phyloP scores from a whole-genome alignment of 2,329 filamentous ascomycete species.

The Meredithiella fracta region DNA sequence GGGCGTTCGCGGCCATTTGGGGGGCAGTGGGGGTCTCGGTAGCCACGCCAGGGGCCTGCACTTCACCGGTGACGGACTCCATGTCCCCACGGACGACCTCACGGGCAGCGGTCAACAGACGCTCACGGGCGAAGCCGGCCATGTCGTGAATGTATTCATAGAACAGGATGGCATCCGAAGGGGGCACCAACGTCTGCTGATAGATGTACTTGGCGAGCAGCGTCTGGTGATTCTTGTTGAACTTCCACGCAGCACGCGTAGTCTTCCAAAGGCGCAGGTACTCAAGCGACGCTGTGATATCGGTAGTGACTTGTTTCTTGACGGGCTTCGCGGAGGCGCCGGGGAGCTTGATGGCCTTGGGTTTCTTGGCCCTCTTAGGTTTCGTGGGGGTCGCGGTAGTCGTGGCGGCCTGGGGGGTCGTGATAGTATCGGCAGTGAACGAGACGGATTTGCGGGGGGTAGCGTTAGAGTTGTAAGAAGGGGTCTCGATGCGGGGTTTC shows the following conservation, averaged over 20 bases:
- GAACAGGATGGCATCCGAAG: conserved; percentile 51
- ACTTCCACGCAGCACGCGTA: conserved; percentile 66
- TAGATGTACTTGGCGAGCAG: conserved; percentile 72
- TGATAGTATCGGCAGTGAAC: conserved; percentile 27
- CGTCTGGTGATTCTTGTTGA: conserved; percentile 86
- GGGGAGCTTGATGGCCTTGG: conserved; percentile 22
- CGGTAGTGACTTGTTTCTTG: conserved; percentile 23
- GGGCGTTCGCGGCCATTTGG: conserved; percentile 23
- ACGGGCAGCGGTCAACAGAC: conserved; percentile 50
- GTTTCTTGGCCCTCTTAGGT: conserved; percentile 20
- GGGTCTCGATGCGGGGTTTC: conserved; percentile 15
- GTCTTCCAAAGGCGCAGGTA: conserved; percentile 66
- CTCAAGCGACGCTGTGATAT: conserved; percentile 48
- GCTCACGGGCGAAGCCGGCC: conserved; percentile 54
- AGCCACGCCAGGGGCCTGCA: conserved; percentile 14
- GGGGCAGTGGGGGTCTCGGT: conserved; percentile 12
- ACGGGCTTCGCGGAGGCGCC: conserved; percentile 22
- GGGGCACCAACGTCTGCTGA: conserved; percentile 52
- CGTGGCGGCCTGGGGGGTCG: conserved; percentile 20
- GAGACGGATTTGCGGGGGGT: conserved; percentile 30
- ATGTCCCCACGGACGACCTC: conserved; percentile 42
- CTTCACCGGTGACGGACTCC: conserved; percentile 31
- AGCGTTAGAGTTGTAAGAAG: conserved; percentile 15
- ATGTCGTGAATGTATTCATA: conserved; percentile 65
- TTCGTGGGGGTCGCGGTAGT: conserved; percentile 17